Base-by-base conservation (phyloP, 1,139 yeast species). In the Taphrina wiesneri region DNA sequence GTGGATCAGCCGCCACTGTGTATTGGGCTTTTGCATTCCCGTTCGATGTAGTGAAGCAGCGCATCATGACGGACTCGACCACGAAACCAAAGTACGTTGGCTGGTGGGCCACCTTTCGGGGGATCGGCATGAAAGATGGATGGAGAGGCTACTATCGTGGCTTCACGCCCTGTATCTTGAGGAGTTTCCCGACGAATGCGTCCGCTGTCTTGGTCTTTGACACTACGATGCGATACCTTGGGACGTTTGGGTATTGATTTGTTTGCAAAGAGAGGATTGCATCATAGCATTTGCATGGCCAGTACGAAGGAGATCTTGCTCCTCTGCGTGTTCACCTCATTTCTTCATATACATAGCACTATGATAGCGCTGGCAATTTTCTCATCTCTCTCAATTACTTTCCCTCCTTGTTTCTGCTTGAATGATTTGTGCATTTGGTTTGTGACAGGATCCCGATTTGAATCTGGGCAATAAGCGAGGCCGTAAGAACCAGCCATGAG, bases 151-250 rank as follows among this genome's bases (percentile, higher is more conserved):
- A 41, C 15, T 66, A 70, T 54, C 81, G 86, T 73, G 96, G 96
- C 0, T 90, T 89, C 75, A 83, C 83, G 6, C 96, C 96, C 2
- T 85, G 90, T 30, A 86, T 89, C 56, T 74, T 86, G 70, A 73
- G 81, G 28, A 78, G 81, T 9, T 90, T 90, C 81, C 96, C 96
- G 2, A 95, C 96, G 1, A 91, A 91, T 74, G 97, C 96, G 0
- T 95, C 96, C 7, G 97, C 97, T 0, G 80, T 91, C 71, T 96
- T 96, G 3, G 91, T 96, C 0, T 91, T 90, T 73, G 97, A 90
- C 77, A 86, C 89, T 11, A 90, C 86, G 17, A 84, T 90, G 86
- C 82, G 95, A 71, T 60, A 54, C 17, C 46, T 54, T 9, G 59
- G 47, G 25, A 25, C 19, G 7, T 54, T 39, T n/a, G 59, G 59